phyloP scores from a whole-genome alignment of 805 yeast species.

The Hanseniaspora pseudoguilliermondii region DNA sequence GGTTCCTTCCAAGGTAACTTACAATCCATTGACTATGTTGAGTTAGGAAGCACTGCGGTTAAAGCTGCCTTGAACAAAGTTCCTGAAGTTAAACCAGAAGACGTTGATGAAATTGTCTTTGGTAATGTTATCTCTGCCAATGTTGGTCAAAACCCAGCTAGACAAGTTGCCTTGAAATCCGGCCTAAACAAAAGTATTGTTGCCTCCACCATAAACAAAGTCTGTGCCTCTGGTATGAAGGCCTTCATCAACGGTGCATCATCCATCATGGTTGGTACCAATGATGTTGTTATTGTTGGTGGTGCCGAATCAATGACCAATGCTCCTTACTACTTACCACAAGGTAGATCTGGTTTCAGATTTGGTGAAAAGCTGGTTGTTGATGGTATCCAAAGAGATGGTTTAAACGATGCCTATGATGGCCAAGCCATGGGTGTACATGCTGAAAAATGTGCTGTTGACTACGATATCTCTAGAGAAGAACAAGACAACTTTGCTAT shows the following conservation, averaged over 20 bases:
- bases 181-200: conserved; percentile 71
- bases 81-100: conserved; percentile 63
- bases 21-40: conserved; percentile 62
- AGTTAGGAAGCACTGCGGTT: conserved; percentile 87
- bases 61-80: conserved; percentile 74
- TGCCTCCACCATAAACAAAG: conserved; percentile 89
- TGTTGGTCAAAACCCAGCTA: conserved; percentile 94
- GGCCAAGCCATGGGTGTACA: conserved; percentile 88
- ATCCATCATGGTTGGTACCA: conserved; percentile 72
- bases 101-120: conserved; percentile 79
- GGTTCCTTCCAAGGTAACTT: conserved; percentile 87
- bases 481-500: conserved; percentile 88
- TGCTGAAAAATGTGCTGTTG: conserved; percentile 91
- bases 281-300: conserved; percentile 89
- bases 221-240: conserved; percentile 93
- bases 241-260: conserved; percentile 85
- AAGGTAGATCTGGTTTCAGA: conserved; percentile 78
- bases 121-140: conserved; percentile 91
- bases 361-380: conserved; percentile 69
- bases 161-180: conserved; percentile 88
- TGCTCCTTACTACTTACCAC: conserved; percentile 80
- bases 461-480: conserved; percentile 60
- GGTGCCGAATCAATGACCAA: conserved; percentile 98
- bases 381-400: conserved; percentile 89
- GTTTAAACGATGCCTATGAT: conserved; percentile 83